A percentile compares a stretch with the other conserved stretches of the same genome.
phyloP scores from a whole-genome alignment of 1,284 basidiomycete genomes.

The Tilletia walkeri region DNA sequence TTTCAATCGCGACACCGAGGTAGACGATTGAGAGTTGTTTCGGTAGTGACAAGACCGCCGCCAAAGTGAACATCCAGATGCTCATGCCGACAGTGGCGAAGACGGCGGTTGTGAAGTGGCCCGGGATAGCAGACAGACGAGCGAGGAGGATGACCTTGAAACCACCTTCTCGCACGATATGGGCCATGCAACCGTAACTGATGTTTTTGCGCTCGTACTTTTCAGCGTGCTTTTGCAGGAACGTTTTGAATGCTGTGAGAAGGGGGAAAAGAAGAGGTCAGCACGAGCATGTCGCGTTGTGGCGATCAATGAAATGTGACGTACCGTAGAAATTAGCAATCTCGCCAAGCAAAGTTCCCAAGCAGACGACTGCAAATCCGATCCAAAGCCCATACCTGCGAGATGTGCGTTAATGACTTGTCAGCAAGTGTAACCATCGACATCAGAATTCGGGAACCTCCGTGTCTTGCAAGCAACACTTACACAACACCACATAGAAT shows the following conservation, averaged over 20 bases:
- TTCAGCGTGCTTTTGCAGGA: conserved; percentile 65
- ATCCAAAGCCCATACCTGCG: conserved; percentile 46
- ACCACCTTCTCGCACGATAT: conserved; percentile 74
- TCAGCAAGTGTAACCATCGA: not conserved
- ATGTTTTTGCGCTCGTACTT: conserved; percentile 72
- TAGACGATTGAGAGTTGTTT: conserved; percentile 61
- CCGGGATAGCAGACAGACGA: conserved; percentile 75
- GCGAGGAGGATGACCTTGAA: conserved; percentile 71
- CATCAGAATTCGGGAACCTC: not conserved
- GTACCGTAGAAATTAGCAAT: conserved; percentile 41
- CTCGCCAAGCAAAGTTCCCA: conserved; percentile 49
- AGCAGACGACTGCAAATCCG: conserved; percentile 44
- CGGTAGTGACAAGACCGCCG: conserved; percentile 72
- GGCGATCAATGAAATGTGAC: not conserved
- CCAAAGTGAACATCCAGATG: conserved; percentile 69
- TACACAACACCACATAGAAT: conserved; percentile 75
- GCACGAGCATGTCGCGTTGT: not conserved
- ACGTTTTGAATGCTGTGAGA: conserved; percentile 64
- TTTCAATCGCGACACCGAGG: conserved; percentile 49
- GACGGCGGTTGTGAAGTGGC: conserved; percentile 65
- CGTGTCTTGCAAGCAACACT: not conserved
- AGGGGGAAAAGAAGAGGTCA: conserved; percentile 23
- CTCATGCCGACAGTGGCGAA: conserved; percentile 77
- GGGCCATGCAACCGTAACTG: conserved; percentile 72
- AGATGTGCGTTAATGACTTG: not conserved